phyloP scores from a whole-genome alignment of 164 flowering plant genomes.

The Santalum album region DNA sequence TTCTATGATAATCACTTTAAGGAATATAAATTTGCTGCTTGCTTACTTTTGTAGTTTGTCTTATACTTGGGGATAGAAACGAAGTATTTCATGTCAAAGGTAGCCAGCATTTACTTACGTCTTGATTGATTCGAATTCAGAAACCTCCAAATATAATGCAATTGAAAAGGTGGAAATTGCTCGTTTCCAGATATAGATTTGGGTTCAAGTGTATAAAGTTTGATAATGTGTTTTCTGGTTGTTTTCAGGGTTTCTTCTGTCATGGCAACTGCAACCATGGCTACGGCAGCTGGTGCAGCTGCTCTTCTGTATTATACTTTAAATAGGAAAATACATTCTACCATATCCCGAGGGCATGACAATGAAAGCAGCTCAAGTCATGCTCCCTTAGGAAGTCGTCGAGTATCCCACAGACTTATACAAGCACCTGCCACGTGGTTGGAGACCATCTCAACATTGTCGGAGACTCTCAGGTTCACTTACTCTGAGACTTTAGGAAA shows the following conservation, averaged over 20 bases:
- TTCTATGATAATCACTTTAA: too few species aligned
- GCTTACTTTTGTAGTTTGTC: too few species aligned
- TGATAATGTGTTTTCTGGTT: background rate
- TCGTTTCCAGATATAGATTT: too few species aligned
- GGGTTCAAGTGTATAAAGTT: background rate
- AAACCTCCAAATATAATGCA: background rate
- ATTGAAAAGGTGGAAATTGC: background rate
- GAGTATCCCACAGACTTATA: slow-evolving; percentile 55
- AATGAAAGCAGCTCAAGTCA: slow-evolving; percentile 23
- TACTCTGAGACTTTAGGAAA: slow-evolving; percentile 96
- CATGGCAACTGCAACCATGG: slow-evolving; percentile 98
- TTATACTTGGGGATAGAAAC: too few species aligned
- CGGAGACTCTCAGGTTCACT: slow-evolving; percentile 89
- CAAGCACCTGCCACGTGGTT: slow-evolving; percentile 96
- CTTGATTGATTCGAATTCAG: background rate
- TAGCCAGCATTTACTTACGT: background rate
- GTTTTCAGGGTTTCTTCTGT: slow-evolving; percentile 12
- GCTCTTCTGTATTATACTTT: slow-evolving; percentile 89
- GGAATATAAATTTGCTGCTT: background rate
- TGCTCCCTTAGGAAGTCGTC: slow-evolving; percentile 29
- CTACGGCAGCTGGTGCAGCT: slow-evolving; percentile 98
- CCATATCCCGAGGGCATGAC: slow-evolving; percentile 26
- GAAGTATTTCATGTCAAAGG: too few species aligned
- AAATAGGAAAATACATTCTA: slow-evolving; percentile 43
- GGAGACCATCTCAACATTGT: slow-evolving; percentile 87